Evolutionary conservation across 139 green algal genomes (phyloP), one percentile per base, ranked within the genome.

Genomic region (Nannochloris sp.): DNA sequence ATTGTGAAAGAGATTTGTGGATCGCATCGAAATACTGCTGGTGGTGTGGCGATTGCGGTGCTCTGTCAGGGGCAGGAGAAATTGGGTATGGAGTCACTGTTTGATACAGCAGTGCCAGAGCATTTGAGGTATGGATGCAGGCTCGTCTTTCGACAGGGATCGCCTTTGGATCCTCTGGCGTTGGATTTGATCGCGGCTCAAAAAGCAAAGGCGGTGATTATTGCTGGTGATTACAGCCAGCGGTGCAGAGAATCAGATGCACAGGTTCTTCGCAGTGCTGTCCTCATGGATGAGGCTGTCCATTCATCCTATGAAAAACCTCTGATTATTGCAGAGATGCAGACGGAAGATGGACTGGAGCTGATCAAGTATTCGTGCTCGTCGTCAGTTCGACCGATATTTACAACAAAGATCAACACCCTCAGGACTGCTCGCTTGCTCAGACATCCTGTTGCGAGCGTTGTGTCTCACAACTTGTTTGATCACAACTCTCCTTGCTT

Each of bases 131-230:
- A 67, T 14, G 79, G 79, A 67, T 71, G 64, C 0, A 24, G 62
- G 56, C 61, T 86, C 19, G 70, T 86, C 24, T 85, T 85, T 62
- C 64, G 79, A 11, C 69, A 84, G 64, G 79, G 79, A 44, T 73
- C 57, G 10, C 70, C 78, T 2, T 46, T 82, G 43, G 65, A 70
- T n/a, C 68, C 61, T 4, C 43, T 14, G 2, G 34, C 60, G 0
- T 50, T 74, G 48, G 36, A 29, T 14, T 58, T 60, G 27, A 61
- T 69, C 21, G 60, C 24, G 1, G 68, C 25, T 5, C 27, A 51
- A 0, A 31, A 63, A 5, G 68, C 68, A 4, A 29, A 44, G 12
- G 9, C 61, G 19, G 46, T 75, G 25, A 70, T 75, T 5, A 21
- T 75, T 3, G 44, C 31, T 46, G n/a, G 36, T 4, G 68, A 75